These are phyloP conservation scores for Liquidambar formosana DNA, from an alignment of 164 flowering plant genomes.

Conservation along the genomic window DNA sequence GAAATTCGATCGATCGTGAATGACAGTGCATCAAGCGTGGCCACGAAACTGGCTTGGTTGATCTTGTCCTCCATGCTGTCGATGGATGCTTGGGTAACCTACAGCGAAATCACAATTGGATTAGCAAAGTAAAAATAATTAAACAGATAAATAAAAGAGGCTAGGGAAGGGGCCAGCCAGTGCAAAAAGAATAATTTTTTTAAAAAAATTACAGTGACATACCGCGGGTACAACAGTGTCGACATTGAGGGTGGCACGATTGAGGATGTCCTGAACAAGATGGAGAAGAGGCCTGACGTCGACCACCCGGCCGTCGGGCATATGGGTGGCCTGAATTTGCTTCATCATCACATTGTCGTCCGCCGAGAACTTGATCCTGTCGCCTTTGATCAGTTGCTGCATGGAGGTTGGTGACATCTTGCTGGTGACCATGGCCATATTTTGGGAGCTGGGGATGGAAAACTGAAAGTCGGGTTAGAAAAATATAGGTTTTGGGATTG, in stretches of 20 bases:
- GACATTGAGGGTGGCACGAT: conserved; percentile 18
- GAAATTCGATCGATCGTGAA: conserved; percentile 27
- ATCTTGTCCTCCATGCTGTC: conserved; percentile 16
- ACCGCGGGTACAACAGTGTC: conserved; percentile 2
- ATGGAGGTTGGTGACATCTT: not conserved
- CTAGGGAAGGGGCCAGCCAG: no score
- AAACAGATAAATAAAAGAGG: no score
- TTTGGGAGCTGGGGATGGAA: no score
- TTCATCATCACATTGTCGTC: conserved; percentile 34
- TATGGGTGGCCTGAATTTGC: conserved; percentile 25
- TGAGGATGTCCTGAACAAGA: conserved; percentile 32
- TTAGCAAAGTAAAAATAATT: not conserved
- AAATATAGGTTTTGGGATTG: no score
- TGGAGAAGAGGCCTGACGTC: conserved; percentile 23
- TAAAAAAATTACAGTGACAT: no score
- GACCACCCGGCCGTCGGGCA: conserved; percentile 27
- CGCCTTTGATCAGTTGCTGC: conserved; percentile 10
- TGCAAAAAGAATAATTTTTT: no score
- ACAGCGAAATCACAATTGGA: not conserved
- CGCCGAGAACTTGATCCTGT: conserved; percentile 2
- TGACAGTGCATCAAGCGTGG: conserved; percentile 19
- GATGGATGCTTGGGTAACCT: not conserved
- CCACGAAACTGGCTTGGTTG: conserved; percentile 9
- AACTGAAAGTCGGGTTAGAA: no score
- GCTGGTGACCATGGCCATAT: no score